Evolutionary conservation across 371 early-diverging fungal species (phyloP).

Genomic region (Mortierella sp.): DNA sequence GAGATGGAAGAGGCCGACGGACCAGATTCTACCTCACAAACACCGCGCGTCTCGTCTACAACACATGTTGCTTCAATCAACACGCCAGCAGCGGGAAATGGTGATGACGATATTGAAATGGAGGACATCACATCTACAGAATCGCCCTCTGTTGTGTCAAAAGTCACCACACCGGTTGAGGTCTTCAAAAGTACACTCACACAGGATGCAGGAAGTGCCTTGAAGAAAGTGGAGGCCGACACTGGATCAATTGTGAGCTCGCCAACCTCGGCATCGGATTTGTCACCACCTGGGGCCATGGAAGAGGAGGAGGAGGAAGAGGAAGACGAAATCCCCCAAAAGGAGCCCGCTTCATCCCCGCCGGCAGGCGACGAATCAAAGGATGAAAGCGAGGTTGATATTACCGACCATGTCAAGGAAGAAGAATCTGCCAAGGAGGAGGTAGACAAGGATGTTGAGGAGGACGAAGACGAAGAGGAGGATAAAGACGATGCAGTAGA

Average conservation of each 20-base stretch:
- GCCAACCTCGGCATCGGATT: slow-evolving; percentile 23
- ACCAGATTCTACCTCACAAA: neutral
- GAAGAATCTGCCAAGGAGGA: neutral
- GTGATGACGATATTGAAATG: slow-evolving; percentile 34
- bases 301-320: slow-evolving; percentile 14
- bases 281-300: slow-evolving; percentile 29
- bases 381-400: neutral
- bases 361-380: neutral
- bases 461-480: neutral
- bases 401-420: neutral
- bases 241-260: slow-evolving; percentile 11
- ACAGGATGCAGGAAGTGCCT: neutral
- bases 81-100: neutral
- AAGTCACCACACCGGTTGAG: neutral
- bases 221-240: neutral
- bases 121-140: slow-evolving; percentile 18
- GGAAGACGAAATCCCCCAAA: neutral
- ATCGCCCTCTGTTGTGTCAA: neutral
- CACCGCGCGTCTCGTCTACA: neutral
- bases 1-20: slow-evolving; percentile 40
- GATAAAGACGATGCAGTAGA: slow-evolving; percentile 1
- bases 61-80: neutral
- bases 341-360: neutral
- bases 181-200: neutral
- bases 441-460: neutral